These are phyloP conservation scores for Candida insectorum DNA, from an alignment of 805 yeast genomes.

Conservation along the genomic window DNA sequence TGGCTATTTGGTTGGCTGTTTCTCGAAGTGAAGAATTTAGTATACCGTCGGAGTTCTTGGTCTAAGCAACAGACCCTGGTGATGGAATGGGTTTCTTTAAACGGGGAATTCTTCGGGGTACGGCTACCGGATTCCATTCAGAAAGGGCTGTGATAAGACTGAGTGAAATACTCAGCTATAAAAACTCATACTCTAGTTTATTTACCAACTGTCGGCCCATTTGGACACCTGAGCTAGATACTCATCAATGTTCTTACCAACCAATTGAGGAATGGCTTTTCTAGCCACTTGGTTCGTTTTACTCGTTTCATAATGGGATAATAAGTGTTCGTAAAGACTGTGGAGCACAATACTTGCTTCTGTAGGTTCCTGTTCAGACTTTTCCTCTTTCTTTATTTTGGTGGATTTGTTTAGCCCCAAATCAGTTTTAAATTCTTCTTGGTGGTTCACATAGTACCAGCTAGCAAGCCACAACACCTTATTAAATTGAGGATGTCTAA, in stretches of 20 bases:
- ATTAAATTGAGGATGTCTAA: conserved; percentile 75
- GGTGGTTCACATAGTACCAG: conserved; percentile 34
- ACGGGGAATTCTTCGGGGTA: too few species aligned
- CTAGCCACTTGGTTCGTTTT: conserved; percentile 30
- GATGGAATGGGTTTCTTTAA: too few species aligned
- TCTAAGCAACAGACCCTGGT: too few species aligned
- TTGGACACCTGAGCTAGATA: conserved; percentile 15
- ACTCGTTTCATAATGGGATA: conserved; percentile 28
- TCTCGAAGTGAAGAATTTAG: too few species aligned
- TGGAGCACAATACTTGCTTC: conserved; percentile 3
- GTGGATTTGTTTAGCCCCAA: conserved; percentile 6
- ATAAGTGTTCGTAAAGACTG: conserved; percentile 16
- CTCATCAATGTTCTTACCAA: conserved; percentile 24
- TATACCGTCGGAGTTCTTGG: too few species aligned
- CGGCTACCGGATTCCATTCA: too few species aligned
- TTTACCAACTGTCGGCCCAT: too few species aligned
- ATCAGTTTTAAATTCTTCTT: conserved; percentile 18
- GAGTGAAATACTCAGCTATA: too few species aligned
- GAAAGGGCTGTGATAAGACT: too few species aligned
- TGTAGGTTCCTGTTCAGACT: conserved; percentile 1
- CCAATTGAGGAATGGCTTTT: conserved; percentile 30
- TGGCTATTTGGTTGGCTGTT: too few species aligned
- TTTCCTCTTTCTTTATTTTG: conserved; percentile 1
- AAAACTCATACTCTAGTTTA: too few species aligned
- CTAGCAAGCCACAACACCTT: conserved; percentile 68